Evolutionary conservation across 2,329 filamentous ascomycete genomes (phyloP).

Genomic region (Plectosphaerella sp.): DNA sequence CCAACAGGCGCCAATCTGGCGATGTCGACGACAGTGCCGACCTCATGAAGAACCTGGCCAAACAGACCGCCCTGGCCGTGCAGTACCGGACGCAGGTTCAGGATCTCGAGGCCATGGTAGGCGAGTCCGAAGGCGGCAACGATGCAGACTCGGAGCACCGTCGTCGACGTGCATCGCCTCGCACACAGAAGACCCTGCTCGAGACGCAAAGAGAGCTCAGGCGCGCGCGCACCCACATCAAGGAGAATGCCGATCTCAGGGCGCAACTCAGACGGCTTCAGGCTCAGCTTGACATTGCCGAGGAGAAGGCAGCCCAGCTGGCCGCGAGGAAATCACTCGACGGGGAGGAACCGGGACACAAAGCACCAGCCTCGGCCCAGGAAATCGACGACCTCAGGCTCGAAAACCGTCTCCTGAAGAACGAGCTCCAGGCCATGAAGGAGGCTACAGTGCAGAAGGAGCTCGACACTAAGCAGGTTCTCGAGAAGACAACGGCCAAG

Average conservation of each 20-base stretch:
- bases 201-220: conserved; percentile 52
- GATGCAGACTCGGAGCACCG: conserved; percentile 22
- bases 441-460: conserved; percentile 48
- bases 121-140: conserved; percentile 32
- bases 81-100: conserved; percentile 57
- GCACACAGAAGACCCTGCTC: conserved; percentile 44
- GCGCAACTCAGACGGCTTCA: conserved; percentile 50
- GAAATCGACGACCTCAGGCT: conserved; percentile 11
- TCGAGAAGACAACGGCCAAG: conserved; percentile 53
- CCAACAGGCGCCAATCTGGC: conserved; percentile 28
- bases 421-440: conserved; percentile 50
- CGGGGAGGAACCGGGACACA: too few relatives aligned
- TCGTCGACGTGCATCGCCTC: conserved; percentile 38
- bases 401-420: conserved; percentile 32
- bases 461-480: conserved; percentile 49
- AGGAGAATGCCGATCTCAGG: conserved; percentile 45
- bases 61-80: conserved; percentile 52
- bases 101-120: conserved; percentile 49
- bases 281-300: conserved; percentile 41
- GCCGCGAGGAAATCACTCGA: not conserved
- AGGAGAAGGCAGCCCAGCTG: conserved; percentile 28
- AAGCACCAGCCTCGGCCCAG: conserved; percentile 13
- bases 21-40: conserved; percentile 39
- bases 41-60: conserved; percentile 48
- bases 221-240: conserved; percentile 48